phyloP scores from a whole-genome alignment of 169 alveolate species.

The Theileria orientalis region DNA sequence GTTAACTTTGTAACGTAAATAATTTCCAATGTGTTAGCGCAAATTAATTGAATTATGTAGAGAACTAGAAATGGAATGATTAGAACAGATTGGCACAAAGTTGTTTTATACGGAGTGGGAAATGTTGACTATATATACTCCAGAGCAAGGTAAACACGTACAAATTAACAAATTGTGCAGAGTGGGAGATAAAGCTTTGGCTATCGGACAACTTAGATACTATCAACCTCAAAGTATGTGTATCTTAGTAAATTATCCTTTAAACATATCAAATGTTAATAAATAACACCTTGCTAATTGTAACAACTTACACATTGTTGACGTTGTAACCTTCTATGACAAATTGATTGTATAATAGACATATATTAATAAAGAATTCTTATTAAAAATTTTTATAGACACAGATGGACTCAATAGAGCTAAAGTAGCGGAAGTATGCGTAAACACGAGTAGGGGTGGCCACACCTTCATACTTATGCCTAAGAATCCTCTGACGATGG shows the following conservation, averaged over 20 bases:
- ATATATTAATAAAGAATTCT: neutral
- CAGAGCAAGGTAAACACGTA: constrained; percentile 31
- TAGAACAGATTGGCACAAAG: constrained; percentile 62
- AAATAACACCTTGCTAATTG: too few relatives aligned
- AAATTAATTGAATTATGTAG: constrained; percentile 22
- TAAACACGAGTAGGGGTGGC: constrained; percentile 12
- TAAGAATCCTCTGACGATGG: neutral
- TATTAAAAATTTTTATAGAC: neutral
- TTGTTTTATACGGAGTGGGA: constrained; percentile 54
- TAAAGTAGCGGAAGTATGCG: constrained; percentile 32
- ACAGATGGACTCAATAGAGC: neutral
- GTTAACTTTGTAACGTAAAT: too few relatives aligned
- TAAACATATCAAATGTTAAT: too few relatives aligned
- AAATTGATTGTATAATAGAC: neutral
- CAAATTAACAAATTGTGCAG: neutral
- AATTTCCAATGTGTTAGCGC: constrained; percentile 3
- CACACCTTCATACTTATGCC: constrained; percentile 32
- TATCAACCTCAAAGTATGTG: constrained; percentile 26
- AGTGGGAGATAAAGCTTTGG: constrained; percentile 62
- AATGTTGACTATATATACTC: constrained; percentile 55
- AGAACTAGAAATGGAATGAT: constrained; percentile 34
- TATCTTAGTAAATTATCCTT: neutral
- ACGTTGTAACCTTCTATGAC: too few relatives aligned
- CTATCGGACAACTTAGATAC: constrained; percentile 44
- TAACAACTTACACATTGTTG: too few relatives aligned